Evolutionary conservation across 2,329 filamentous ascomycete species (phyloP).

Genomic region (Cordyceps tenuipes): DNA sequence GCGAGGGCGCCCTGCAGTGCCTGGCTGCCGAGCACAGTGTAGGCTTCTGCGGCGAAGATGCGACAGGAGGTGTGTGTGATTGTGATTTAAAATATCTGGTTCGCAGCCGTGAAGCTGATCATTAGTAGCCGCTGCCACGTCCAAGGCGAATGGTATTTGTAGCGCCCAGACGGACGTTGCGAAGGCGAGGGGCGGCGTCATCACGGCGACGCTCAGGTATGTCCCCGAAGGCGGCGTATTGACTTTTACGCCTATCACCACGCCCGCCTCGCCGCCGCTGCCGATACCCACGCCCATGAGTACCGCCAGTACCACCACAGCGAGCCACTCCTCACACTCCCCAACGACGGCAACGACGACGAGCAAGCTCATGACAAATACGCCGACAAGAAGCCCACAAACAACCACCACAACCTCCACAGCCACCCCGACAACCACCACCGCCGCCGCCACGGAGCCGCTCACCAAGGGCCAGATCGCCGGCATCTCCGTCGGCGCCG

Average conservation of each 20-base stretch:
- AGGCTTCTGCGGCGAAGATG: slow-evolving; percentile 42
- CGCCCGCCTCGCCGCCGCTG: background rate
- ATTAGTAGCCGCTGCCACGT: slow-evolving; percentile 29
- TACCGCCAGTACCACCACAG: background rate
- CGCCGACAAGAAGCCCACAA: background rate
- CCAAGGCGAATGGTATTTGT: slow-evolving; percentile 53
- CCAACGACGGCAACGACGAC: background rate
- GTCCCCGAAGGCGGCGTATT: slow-evolving; percentile 22
- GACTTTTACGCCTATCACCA: slow-evolving; percentile 20
- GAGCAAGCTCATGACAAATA: slow-evolving; percentile 4
- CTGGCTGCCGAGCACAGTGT: slow-evolving; percentile 44
- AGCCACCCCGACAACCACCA: slow-evolving; percentile 9
- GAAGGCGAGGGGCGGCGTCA: slow-evolving; percentile 47
- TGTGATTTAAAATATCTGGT: too few species aligned
- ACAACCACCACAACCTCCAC: slow-evolving; percentile 11
- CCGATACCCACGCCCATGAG: background rate
- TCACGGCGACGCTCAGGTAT: slow-evolving; percentile 47
- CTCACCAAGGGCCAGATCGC: slow-evolving; percentile 40
- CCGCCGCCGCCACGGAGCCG: slow-evolving; percentile 2
- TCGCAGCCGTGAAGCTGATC: background rate
- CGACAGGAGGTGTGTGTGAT: slow-evolving; percentile 25
- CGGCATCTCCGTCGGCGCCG: slow-evolving; percentile 49
- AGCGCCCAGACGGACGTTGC: slow-evolving; percentile 38
- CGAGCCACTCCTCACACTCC: background rate
- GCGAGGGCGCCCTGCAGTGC: slow-evolving; percentile 64